These are phyloP conservation scores for Ceratobasidium sp. DNA, from an alignment of 1,284 basidiomycete species.

Conservation along the genomic window DNA sequence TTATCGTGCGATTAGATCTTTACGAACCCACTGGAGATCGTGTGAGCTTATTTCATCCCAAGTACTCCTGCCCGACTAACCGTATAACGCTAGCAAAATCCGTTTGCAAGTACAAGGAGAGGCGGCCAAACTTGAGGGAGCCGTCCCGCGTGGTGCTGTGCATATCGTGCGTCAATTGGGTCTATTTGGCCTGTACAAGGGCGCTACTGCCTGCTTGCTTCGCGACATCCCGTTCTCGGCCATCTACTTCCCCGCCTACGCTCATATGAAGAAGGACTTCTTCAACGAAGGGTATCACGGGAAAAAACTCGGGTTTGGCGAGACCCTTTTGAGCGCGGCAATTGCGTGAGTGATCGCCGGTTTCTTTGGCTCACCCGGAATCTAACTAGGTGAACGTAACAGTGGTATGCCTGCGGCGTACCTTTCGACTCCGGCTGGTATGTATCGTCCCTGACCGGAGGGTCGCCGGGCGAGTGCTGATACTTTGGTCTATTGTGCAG, in stretches of 20 bases:
- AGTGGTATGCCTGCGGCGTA: constrained; percentile 97
- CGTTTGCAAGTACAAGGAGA: constrained; percentile 97
- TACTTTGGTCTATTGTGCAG: constrained; percentile 63
- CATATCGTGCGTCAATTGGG: constrained; percentile 96
- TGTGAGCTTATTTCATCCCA: constrained; percentile 65
- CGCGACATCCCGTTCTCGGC: constrained; percentile 96
- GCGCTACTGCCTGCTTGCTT: constrained; percentile 87
- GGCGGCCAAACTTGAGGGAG: constrained; percentile 86
- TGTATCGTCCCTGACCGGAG: constrained; percentile 51
- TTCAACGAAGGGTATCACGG: constrained; percentile 97
- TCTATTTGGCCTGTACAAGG: constrained; percentile 92
- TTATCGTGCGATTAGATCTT: constrained; percentile 74
- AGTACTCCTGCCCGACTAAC: constrained; percentile 4
- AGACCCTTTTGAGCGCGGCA: constrained; percentile 87
- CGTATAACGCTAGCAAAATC: constrained; percentile 79
- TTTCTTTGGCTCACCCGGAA: constrained; percentile 26
- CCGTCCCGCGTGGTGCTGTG: constrained; percentile 84
- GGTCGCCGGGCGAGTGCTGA: constrained; percentile 49
- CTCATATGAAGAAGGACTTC: constrained; percentile 90
- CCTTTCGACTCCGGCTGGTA: constrained; percentile 86
- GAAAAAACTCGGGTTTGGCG: constrained; percentile 91
- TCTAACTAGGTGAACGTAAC: constrained; percentile 1
- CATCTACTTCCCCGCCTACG: constrained; percentile 86
- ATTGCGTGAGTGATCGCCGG: constrained; percentile 72
- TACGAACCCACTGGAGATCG: constrained; percentile 95